Base-by-base conservation (phyloP, 352 stramenopile species). In the Phytopythium delawarense region DNA sequence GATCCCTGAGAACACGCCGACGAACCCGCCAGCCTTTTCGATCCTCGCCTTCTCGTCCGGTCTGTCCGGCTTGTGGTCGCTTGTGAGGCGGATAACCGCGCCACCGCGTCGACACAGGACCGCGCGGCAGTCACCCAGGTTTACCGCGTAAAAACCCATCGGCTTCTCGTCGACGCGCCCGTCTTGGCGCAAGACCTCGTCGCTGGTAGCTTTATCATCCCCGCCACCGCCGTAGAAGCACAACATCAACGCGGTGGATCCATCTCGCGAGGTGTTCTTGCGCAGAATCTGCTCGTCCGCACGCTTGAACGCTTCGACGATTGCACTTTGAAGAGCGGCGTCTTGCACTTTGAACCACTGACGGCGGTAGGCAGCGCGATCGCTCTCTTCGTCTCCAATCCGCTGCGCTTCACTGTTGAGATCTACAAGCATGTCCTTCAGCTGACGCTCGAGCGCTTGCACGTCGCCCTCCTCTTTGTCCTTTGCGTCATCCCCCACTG, bases 41-140 rank as follows among this genome's bases (percentile, higher is more conserved):
- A 88, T 87, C n/a, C 81, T 76, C 44, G 74, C 59, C 23, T 52
- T 74, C 60, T 92, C 81, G 23, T 78, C 70, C 1, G 65, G 63
- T 28, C 71, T 67, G 62, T 75, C 69, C 1, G 79, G 79, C 59
- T 86, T 89, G 70, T 89, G 81, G 45, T 92, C 81, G 52, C 44
- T 71, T 16, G 77, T 83, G 9, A 92, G 63, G 3, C 65, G 44
- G 20, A 88, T 57, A 35, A 63, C 77, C n/a, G 61, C 45, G 0
- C 74, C 71, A 15, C 63, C 63, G 9, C 25, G 23, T 32, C 80
- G 69, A 63, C 70, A 88, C 42, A 92, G 67, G 18, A 93, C 67
- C 0, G 76, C 84, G 42, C 84, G 77, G 12, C 72, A 90, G 46
- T 92, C 79, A 28, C 84, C 84, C 3, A 87, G 53, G 34, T 92